Conservation (phyloP, 768 basidiomycete species). For the Boletus barrowsii region DNA sequence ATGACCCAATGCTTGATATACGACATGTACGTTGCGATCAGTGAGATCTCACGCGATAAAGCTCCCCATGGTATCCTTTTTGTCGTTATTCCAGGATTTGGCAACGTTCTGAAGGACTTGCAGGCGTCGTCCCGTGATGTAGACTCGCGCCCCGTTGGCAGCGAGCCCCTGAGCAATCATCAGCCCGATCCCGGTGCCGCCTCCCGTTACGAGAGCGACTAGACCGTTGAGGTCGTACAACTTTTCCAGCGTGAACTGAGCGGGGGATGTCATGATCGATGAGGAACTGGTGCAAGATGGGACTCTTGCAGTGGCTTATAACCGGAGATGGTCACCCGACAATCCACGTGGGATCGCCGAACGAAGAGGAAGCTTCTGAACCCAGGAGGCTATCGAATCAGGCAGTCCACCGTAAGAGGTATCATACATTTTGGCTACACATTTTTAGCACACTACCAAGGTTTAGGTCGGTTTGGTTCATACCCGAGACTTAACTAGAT, state of each 20-base stretch:
- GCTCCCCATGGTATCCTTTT: conserved; percentile 38
- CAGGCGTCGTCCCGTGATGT: conserved; percentile 69
- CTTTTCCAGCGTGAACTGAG: conserved; percentile 22
- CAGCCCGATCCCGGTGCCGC: conserved; percentile 53
- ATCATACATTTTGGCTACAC: conserved; percentile 3
- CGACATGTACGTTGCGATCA: not conserved
- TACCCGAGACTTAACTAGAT: not conserved
- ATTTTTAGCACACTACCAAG: not conserved
- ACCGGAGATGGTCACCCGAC: too few relatives aligned
- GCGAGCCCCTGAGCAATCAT: conserved; percentile 75
- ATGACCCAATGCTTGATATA: conserved; percentile 3
- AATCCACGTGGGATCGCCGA: too few relatives aligned
- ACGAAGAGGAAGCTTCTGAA: too few relatives aligned
- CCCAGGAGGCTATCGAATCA: not conserved
- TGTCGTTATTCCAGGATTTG: conserved; percentile 43
- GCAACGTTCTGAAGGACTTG: conserved; percentile 60
- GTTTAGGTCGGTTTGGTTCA: conserved; percentile 7
- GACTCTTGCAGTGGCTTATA: too few relatives aligned
- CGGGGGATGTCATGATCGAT: conserved; percentile 22
- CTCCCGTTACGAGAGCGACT: conserved; percentile 48
- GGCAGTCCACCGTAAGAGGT: not conserved
- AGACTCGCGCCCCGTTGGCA: conserved; percentile 75
- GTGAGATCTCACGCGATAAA: conserved; percentile 54
- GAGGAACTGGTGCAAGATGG: not conserved
- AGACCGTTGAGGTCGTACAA: conserved; percentile 56